Evolutionary conservation across 352 stramenopile species (phyloP).

Genomic region (Ophiocytium majus): DNA sequence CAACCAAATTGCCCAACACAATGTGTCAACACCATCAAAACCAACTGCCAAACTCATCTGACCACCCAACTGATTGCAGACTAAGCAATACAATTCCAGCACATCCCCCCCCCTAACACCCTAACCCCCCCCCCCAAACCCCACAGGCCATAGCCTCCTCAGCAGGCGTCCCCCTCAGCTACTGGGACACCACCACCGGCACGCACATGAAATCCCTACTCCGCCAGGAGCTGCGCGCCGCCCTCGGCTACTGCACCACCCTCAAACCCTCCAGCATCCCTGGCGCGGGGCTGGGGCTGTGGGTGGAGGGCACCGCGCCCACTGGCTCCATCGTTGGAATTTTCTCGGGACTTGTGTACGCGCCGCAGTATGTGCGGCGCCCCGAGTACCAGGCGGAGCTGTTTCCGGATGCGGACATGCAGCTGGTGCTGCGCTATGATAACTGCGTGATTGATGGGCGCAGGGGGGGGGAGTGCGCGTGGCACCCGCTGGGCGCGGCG

Average conservation of each 20-base stretch:
- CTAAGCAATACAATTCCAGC: no score
- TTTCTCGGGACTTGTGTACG: conserved; percentile 12
- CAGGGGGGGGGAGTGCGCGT: background rate
- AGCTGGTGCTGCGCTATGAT: conserved; percentile 22
- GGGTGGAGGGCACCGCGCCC: conserved; percentile 15
- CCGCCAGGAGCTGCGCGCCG: background rate
- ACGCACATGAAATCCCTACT: background rate
- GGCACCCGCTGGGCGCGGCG: conserved; percentile 9
- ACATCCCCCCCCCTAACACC: no score
- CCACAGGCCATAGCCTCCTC: background rate
- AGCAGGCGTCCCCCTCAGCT: background rate
- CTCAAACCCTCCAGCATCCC: conserved; percentile 2
- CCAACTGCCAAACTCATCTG: no score
- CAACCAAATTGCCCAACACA: no score
- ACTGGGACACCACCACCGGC: background rate
- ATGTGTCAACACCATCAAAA: no score
- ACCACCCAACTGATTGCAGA: no score
- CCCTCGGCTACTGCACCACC: background rate
- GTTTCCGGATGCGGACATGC: conserved; percentile 17
- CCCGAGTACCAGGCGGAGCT: conserved; percentile 19
- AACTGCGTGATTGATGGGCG: conserved; percentile 19
- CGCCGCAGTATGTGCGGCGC: conserved; percentile 18
- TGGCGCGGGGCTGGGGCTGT: conserved; percentile 9
- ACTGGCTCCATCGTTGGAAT: conserved; percentile 15
- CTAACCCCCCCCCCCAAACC: no score